Evolutionary conservation across 192 early-diverging fungal genomes (phyloP).

Genomic region (Phlyctochytrium arcticum): DNA sequence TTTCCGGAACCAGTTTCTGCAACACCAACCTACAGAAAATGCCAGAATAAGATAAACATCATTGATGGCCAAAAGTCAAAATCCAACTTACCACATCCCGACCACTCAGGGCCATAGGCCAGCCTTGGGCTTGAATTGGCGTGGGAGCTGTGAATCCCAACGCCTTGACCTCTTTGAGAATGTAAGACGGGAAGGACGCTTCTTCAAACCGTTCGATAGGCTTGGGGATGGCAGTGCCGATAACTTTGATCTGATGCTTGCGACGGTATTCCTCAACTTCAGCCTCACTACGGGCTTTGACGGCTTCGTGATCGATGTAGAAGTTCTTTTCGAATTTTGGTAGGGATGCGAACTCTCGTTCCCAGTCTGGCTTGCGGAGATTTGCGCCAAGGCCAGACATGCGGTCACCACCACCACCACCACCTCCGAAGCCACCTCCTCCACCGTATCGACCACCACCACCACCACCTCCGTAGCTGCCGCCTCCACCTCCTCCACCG

Average conservation of each 20-base stretch:
- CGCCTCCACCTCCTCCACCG: slow-evolving; percentile 36
- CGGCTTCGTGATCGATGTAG: slow-evolving; percentile 79
- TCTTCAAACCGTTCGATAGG: slow-evolving; percentile 86
- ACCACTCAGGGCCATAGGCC: slow-evolving; percentile 97
- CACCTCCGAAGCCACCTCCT: slow-evolving; percentile 31
- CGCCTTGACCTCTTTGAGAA: slow-evolving; percentile 78
- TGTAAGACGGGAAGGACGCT: slow-evolving; percentile 88
- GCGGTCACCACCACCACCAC: slow-evolving; percentile 33
- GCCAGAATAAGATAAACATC: neutral
- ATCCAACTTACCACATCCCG: slow-evolving; percentile 81
- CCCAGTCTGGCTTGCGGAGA: slow-evolving; percentile 66
- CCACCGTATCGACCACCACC: slow-evolving; percentile 38
- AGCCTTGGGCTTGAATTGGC: slow-evolving; percentile 93
- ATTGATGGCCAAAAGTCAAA: neutral
- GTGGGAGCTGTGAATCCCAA: slow-evolving; percentile 87
- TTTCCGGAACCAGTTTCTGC: slow-evolving; percentile 69
- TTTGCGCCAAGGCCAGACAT: slow-evolving; percentile 51
- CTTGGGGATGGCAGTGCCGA: slow-evolving; percentile 81
- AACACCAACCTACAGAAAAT: slow-evolving; percentile 34
- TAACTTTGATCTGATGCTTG: slow-evolving; percentile 78
- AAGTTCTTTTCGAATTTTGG: slow-evolving; percentile 95
- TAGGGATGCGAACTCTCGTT: slow-evolving; percentile 45
- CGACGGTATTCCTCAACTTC: slow-evolving; percentile 78
- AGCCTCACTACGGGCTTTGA: slow-evolving; percentile 57
- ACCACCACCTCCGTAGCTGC: slow-evolving; percentile 41